Evolutionary conservation across 176 grass and related monocot species (phyloP).

Genomic region (Triticum timopheevii): DNA sequence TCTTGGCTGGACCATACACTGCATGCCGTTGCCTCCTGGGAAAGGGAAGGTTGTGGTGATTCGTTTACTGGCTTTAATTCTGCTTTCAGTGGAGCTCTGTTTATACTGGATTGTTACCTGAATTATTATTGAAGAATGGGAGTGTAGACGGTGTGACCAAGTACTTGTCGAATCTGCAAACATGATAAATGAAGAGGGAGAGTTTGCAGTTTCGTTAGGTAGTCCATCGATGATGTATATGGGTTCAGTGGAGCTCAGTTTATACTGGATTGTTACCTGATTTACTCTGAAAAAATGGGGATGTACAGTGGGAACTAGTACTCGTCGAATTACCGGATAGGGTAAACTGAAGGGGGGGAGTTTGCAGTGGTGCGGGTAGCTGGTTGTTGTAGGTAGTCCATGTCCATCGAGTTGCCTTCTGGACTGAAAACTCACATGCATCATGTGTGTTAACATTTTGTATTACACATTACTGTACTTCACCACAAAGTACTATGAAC

Average conservation of each 20-base stretch:
- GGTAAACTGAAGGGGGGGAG: no score
- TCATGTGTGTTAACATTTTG: background rate
- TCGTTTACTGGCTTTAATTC: background rate
- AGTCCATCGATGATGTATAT: no score
- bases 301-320: no score
- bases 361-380: no score
- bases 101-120: background rate
- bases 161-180: background rate
- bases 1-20: background rate
- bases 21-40: background rate
- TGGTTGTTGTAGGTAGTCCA: no score
- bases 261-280: no score
- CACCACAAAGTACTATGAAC: background rate
- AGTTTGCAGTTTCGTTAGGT: background rate
- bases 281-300: no score
- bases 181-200: background rate
- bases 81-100: background rate
- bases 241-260: no score
- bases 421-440: no score
- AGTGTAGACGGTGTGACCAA: background rate
- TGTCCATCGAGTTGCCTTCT: no score
- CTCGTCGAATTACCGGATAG: no score
- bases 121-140: background rate
- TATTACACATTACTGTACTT: background rate
- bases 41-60: background rate